Evolutionary conservation across 768 basidiomycete genomes (phyloP).

Genomic region (Hemileccinum impolitum): DNA sequence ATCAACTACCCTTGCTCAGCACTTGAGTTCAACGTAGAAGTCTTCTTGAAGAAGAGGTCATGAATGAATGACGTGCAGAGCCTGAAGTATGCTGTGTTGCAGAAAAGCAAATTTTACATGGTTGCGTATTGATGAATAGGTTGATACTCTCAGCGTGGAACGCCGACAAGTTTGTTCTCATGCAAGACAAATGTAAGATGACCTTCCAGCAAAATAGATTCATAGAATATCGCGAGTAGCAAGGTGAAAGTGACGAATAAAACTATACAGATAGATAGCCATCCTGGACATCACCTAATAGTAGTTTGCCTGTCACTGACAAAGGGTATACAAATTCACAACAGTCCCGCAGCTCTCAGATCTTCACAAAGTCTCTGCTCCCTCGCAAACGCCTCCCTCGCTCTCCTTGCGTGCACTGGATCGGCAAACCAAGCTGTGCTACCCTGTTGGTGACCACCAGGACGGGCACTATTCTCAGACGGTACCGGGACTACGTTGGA

Average conservation of each 20-base stretch:
- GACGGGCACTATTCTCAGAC: constrained; percentile 25
- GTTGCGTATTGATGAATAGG: constrained; percentile 6
- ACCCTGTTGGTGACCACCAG: constrained; percentile 27
- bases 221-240: constrained; percentile 8
- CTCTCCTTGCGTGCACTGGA: constrained; percentile 39
- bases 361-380: constrained; percentile 59
- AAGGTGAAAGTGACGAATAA: constrained; percentile 15
- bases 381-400: constrained; percentile 46
- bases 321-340: constrained; percentile 35
- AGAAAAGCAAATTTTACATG: not conserved
- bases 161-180: too few relatives aligned
- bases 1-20: constrained; percentile 93
- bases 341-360: constrained; percentile 60
- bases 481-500: constrained; percentile 12
- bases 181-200: not conserved
- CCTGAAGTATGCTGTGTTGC: not conserved
- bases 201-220: constrained; percentile 1
- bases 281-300: not conserved
- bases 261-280: constrained; percentile 9
- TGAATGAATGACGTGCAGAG: constrained; percentile 6
- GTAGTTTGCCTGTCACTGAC: not conserved
- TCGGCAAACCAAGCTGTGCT: constrained; percentile 37
- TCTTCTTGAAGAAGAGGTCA: constrained; percentile 69
- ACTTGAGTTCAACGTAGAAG: constrained; percentile 91
- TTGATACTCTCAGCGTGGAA: not conserved